Evolutionary conservation across 2,329 filamentous ascomycete genomes (phyloP), one percentile per base, ranked within the genome.

Genomic region (Emericellopsis cladophorae): DNA sequence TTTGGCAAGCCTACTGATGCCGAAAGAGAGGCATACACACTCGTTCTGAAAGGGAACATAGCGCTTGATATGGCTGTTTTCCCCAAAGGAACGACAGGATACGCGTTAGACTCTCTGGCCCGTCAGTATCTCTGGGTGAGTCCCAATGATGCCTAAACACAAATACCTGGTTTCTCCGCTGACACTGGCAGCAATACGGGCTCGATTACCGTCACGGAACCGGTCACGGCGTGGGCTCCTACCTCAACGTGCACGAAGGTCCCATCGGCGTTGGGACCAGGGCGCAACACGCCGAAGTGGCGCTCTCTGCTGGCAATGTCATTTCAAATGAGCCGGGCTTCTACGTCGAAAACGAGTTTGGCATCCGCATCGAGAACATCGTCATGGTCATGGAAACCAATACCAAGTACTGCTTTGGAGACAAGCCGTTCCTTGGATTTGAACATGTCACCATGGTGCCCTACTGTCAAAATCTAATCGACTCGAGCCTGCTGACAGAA

Each of bases 371-470:
- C 53, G 92, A 98, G 63, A 98, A 98, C 58, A 79, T 98, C 53
- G 78, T 94, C 48, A 82, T 96, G 70, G 87, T 93, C 24, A 82
- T 76, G 49, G 88, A 95, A 57, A 81, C 84, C n/a, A 70, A 89
- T 61, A 95, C 90, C 5, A 80, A 81, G 46, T 75, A 94, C 61
- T 78, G 80, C 31, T 96, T 96, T 55, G 90, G 89, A 16, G 90
- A 95, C 52, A 95, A 94, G 65, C 83, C 89, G 2, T 98, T 85
- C 64, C 68, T 96, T 31, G 88, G 89, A 4, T 98, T 98, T 51
- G 90, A 98, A 66, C 86, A 94, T 60, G 88, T 96, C 48, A 98
- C 92, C 0, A 87, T 98, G 87, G 87, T 90, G 15, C 92, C 92
- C 0, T 88, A 95, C 62, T 95, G 90, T 64, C 76, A 80, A 45